Base-by-base conservation (phyloP, 805 yeast species). In the Torulaspora delbrueckii region DNA sequence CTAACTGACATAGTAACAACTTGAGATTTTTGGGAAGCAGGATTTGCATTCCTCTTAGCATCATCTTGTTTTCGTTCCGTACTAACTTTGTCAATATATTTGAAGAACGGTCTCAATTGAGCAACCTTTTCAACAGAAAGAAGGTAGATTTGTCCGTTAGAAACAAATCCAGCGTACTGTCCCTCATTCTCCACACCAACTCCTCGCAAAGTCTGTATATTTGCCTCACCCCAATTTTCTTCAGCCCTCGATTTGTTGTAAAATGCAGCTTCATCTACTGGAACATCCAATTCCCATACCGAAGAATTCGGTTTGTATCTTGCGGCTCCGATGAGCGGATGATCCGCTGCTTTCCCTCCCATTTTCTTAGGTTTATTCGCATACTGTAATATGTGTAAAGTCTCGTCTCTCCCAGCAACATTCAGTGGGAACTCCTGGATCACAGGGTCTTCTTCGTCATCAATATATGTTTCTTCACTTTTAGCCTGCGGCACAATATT, bases 21-120 rank as follows among this genome's bases (percentile, higher is more conserved):
- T 46, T 81, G 81, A 2, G 80, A 75, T 46, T 73, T 67, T 43
- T 64, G 71, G n/a, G 61, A 49, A 5, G 55, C 55, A 14, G 65
- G 67, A 27, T 67, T 66, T 6, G 60, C 53, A 18, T 68, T 66
- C 48, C 71, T 69, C 33, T 73, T 74, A 37, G 71, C 71, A 41
- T 66, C 68, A 30, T 66, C 59, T 57, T 72, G 69, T 46, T 71
- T 75, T 44, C 68, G 73, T 46, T 69, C 69, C 47, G 73, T 78
- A 49, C 66, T 59, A 44, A 73, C 68, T 33, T 75, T 80, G 60
- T 89, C 96, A 35, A 89, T 79, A 60, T 90, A 86, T 52, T 75
- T 77, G 67, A 93, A 87, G 55, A 77, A 76, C 2, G 97, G 93
- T 54, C 96, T 75, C 49, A 93, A 63, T 63, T 91, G 97, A 0